phyloP scores from a whole-genome alignment of 2,329 filamentous ascomycete genomes.

The Microsporum canis region DNA sequence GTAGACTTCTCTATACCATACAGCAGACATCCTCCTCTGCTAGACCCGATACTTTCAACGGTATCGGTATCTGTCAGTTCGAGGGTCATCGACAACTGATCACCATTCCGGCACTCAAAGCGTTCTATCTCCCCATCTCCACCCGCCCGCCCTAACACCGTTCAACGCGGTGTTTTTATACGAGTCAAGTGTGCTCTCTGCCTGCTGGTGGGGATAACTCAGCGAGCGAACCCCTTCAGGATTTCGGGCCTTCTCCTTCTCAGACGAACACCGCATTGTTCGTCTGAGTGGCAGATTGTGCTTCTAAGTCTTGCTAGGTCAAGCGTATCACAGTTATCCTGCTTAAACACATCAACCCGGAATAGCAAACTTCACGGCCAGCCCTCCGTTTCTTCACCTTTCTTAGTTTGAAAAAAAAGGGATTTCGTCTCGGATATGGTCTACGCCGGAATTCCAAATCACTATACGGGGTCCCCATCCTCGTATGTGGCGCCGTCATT shows the following conservation, averaged over 20 bases:
- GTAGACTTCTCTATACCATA: conserved; percentile 13
- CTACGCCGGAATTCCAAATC: conserved; percentile 64
- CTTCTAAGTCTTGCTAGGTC: conserved; percentile 46
- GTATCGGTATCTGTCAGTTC: conserved; percentile 73
- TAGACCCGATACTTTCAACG: conserved; percentile 70
- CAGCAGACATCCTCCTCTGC: conserved; percentile 61
- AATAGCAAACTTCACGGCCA: neutral
- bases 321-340: conserved; percentile 12
- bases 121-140: conserved; percentile 70
- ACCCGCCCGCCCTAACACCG: conserved; percentile 81
- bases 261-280: conserved; percentile 86
- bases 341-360: conserved; percentile 3
- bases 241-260: conserved; percentile 84
- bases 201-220: conserved; percentile 46
- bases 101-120: conserved; percentile 82
- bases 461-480: conserved; percentile 74
- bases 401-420: neutral
- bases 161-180: conserved; percentile 42
- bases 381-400: neutral
- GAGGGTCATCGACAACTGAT: conserved; percentile 49
- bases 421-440: conserved; percentile 57
- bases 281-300: conserved; percentile 97
- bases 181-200: conserved; percentile 24
- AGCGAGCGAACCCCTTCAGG: conserved; percentile 16
- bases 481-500: conserved; percentile 69